Conservation (phyloP, 148 eudicot species). For the Linanthus parryae region DNA sequence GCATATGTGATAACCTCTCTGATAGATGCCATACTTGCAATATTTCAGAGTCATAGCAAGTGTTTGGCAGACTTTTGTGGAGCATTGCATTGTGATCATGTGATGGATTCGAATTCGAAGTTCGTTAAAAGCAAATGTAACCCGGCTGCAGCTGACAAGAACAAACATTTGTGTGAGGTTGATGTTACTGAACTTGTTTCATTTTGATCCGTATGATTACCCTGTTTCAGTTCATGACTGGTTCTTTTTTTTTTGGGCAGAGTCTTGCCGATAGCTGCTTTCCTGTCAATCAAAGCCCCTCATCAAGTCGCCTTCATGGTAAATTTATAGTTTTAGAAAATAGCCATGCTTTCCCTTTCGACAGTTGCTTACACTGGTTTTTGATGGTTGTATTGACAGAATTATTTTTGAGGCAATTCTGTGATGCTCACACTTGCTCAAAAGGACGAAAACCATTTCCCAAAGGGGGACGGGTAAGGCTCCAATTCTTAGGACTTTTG, state of each 20-base stretch:
- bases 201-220: too few species aligned
- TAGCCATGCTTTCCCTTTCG: not conserved
- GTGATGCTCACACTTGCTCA: constrained; percentile 89
- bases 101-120: constrained; percentile 35
- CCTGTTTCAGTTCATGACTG: constrained; percentile 1
- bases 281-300: constrained; percentile 61
- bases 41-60: constrained; percentile 62
- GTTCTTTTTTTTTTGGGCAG: constrained; percentile 34
- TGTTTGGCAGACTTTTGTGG: constrained; percentile 94
- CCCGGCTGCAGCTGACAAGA: constrained; percentile 79
- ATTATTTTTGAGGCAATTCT: constrained; percentile 81
- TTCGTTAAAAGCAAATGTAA: constrained; percentile 66
- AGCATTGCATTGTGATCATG: constrained; percentile 84
- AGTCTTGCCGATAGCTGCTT: constrained; percentile 77
- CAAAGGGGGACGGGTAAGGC: constrained; percentile 68
- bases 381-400: constrained; percentile 28
- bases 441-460: constrained; percentile 58
- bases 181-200: too few species aligned
- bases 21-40: not conserved
- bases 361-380: constrained; percentile 7
- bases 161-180: constrained; percentile 93
- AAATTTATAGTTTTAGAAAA: constrained; percentile 6
- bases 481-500: too few species aligned
- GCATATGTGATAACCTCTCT: not conserved
- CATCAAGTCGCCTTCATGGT: constrained; percentile 93